A percentile compares a stretch with the other conserved stretches of the same genome.
These are phyloP conservation scores for Tricholoma bakamatsutake DNA, from an alignment of 768 basidiomycete genomes.

Conservation along the genomic window DNA sequence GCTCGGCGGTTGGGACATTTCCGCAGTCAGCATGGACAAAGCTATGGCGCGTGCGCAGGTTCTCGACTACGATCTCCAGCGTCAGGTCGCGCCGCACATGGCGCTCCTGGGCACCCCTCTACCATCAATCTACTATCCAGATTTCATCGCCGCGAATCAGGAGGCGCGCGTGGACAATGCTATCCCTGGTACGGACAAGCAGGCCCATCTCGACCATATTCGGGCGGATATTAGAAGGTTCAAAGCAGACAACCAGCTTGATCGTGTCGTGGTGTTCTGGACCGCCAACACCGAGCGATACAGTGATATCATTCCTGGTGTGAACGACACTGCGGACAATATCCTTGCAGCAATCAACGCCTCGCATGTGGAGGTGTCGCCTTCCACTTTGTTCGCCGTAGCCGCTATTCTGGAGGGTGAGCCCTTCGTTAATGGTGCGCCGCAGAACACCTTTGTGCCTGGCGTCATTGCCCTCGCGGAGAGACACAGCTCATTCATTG, in stretches of 20 bases:
- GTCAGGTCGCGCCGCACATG: conserved; percentile 89
- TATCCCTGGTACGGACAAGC: conserved; percentile 81
- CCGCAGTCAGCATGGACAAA: conserved; percentile 73
- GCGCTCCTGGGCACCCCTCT: conserved; percentile 73
- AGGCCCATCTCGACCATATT: conserved; percentile 85
- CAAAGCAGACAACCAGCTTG: conserved; percentile 77
- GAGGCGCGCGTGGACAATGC: conserved; percentile 94
- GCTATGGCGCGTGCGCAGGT: conserved; percentile 94
- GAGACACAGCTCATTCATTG: conserved; percentile 85
- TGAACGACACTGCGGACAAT: conserved; percentile 92
- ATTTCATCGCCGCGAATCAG: conserved; percentile 98
- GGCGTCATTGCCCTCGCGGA: conserved; percentile 93
- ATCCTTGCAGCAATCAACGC: conserved; percentile 74
- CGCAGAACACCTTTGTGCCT: conserved; percentile 98
- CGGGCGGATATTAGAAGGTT: conserved; percentile 92
- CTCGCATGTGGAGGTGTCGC: conserved; percentile 93
- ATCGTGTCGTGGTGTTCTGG: conserved; percentile 94
- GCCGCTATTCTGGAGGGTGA: conserved; percentile 92
- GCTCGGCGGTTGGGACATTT: conserved; percentile 98
- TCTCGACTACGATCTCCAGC: conserved; percentile 94
- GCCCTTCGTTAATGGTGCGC: conserved; percentile 96
- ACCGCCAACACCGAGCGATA: conserved; percentile 99
- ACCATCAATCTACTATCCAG: conserved; percentile 94
- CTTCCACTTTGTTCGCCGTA: conserved; percentile 92
- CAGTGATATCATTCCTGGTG: conserved; percentile 87